These are phyloP conservation scores for Solanum piurae DNA, from an alignment of 257 asterid genomes.

Conservation along the genomic window DNA sequence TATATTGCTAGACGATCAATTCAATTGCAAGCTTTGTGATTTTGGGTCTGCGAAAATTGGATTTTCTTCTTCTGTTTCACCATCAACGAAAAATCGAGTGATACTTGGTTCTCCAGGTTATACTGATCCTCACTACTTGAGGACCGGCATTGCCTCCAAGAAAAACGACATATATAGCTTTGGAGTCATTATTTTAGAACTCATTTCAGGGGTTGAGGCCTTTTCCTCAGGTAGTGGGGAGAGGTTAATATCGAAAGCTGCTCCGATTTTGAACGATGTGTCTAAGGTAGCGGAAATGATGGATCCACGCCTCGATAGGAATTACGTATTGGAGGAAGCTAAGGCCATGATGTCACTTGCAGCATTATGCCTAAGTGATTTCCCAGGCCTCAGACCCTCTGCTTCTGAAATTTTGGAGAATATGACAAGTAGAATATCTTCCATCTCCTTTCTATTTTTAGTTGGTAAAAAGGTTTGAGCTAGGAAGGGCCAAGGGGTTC, in stretches of 20 bases:
- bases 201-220: conserved; percentile 59
- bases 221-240: conserved; percentile 27
- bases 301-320: conserved; percentile 36
- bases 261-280: conserved; percentile 22
- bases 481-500: neutral
- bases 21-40: conserved; percentile 70
- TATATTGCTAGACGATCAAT: conserved; percentile 33
- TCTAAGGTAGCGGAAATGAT: conserved; percentile 38
- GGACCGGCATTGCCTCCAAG: conserved; percentile 55
- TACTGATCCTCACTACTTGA: conserved; percentile 56
- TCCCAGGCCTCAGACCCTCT: conserved; percentile 44
- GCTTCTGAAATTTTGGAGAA: conserved; percentile 28
- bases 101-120: conserved; percentile 74
- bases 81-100: conserved; percentile 16
- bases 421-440: conserved; percentile 20
- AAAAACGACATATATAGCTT: conserved; percentile 62
- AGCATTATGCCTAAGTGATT: conserved; percentile 34
- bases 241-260: conserved; percentile 29
- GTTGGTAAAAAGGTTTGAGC: neutral
- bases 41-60: conserved; percentile 69
- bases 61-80: conserved; percentile 31
- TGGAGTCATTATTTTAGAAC: conserved; percentile 50
- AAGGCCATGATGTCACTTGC: conserved; percentile 37
- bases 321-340: conserved; percentile 35
- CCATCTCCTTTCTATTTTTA: neutral